Evolutionary conservation across 805 yeast genomes (phyloP).

Genomic region (Schwanniomyces vanrijiae): DNA sequence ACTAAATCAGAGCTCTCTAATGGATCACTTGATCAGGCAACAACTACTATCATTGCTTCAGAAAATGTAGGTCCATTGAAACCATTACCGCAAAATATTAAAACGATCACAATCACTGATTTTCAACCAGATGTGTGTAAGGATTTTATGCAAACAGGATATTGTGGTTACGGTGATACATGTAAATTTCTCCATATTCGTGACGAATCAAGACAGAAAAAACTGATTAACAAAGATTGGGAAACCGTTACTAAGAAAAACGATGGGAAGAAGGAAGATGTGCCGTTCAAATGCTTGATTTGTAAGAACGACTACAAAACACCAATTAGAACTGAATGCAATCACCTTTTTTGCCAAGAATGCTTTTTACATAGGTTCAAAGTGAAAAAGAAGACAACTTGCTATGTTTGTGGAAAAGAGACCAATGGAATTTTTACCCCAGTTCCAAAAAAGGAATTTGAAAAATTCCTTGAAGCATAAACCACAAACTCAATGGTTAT

Average conservation of each 20-base stretch:
- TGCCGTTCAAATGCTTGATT: slow-evolving; percentile 63
- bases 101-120: slow-evolving; percentile 71
- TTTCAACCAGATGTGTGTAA: slow-evolving; percentile 94
- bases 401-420: slow-evolving; percentile 58
- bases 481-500: background rate
- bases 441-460: slow-evolving; percentile 38
- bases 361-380: slow-evolving; percentile 56
- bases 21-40: slow-evolving; percentile 1
- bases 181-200: slow-evolving; percentile 92
- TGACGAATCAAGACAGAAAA: slow-evolving; percentile 76
- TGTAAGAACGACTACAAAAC: slow-evolving; percentile 54
- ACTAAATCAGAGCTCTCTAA: background rate
- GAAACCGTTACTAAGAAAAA: slow-evolving; percentile 35
- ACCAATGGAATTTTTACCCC: slow-evolving; percentile 63
- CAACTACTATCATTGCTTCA: background rate
- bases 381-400: slow-evolving; percentile 37
- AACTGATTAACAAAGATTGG: slow-evolving; percentile 72
- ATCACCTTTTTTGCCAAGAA: slow-evolving; percentile 61
- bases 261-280: slow-evolving; percentile 8
- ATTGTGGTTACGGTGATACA: slow-evolving; percentile 95
- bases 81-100: slow-evolving; percentile 42
- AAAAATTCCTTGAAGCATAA: background rate
- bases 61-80: slow-evolving; percentile 16
- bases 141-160: slow-evolving; percentile 87
- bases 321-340: slow-evolving; percentile 62